A percentile compares a stretch with the other conserved stretches of the same genome.
phyloP scores from a whole-genome alignment of 176 grass and related monocot species.

The Phoenix dactylifera region DNA sequence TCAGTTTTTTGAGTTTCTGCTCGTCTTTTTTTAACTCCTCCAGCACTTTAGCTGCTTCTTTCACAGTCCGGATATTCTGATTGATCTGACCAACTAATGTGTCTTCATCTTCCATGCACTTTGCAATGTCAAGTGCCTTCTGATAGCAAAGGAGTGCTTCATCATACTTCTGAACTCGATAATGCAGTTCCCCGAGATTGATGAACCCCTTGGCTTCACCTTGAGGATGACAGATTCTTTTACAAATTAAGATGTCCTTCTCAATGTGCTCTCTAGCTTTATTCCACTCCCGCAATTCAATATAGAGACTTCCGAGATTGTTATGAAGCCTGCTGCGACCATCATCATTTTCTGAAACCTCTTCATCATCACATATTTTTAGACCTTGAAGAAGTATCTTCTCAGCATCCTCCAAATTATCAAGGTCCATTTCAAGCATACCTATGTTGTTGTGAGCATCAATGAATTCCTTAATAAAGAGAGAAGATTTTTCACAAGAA shows the following conservation, averaged over 20 bases:
- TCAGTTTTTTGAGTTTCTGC: conserved; percentile 75
- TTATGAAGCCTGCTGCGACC: conserved; percentile 69
- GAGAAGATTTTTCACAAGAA: conserved; percentile 22
- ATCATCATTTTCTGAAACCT: conserved; percentile 72
- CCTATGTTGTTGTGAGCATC: conserved; percentile 92
- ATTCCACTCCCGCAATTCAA: conserved; percentile 47
- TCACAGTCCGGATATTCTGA: conserved; percentile 65
- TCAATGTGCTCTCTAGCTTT: conserved; percentile 59
- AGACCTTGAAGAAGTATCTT: conserved; percentile 58
- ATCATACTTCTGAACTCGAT: conserved; percentile 46
- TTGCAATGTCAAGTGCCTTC: conserved; percentile 45
- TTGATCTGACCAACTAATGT: conserved; percentile 53
- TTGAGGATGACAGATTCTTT: conserved; percentile 58
- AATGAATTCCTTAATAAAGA: conserved; percentile 76
- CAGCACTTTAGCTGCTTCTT: conserved; percentile 49
- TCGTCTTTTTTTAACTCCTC: conserved; percentile 61
- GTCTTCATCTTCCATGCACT: conserved; percentile 70
- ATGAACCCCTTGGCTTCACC: conserved; percentile 92
- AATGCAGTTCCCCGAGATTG: conserved; percentile 69
- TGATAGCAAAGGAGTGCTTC: conserved; percentile 68
- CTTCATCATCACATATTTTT: conserved; percentile 91
- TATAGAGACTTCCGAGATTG: conserved; percentile 96
- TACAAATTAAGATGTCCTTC: conserved; percentile 81
- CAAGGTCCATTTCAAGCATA: conserved; percentile 85
- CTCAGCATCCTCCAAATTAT: conserved; percentile 72